Percentiles rank a stretch among this genome's conserved stretches.
phyloP scores from a whole-genome alignment of 2,329 filamentous ascomycete species.

The Fusarium sp. region DNA sequence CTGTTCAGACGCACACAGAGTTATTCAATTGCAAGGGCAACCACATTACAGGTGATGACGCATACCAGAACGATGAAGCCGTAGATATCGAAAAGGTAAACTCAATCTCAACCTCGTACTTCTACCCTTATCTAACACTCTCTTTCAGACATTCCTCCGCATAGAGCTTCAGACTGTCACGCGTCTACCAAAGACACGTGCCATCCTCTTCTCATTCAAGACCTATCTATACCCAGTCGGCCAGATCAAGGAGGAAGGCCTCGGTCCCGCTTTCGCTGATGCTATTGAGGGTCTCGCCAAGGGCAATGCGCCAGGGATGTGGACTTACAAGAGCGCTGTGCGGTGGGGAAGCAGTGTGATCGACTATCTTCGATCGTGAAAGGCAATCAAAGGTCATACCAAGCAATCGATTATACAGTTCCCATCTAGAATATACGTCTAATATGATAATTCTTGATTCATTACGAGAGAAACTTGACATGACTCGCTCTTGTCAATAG shows the following conservation, averaged over 20 bases:
- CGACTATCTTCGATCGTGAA: constrained; percentile 26
- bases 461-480: too few relatives aligned
- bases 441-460: too few relatives aligned
- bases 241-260: constrained; percentile 31
- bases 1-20: constrained; percentile 39
- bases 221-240: constrained; percentile 38
- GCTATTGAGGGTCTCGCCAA: constrained; percentile 35
- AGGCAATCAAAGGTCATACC: not conserved
- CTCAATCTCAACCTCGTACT: fast-evolving
- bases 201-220: constrained; percentile 38
- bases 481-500: too few relatives aligned
- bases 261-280: constrained; percentile 32
- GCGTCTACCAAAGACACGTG: constrained; percentile 32
- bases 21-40: constrained; percentile 34
- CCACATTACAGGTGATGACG: constrained; percentile 34
- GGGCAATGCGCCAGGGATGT: constrained; percentile 40
- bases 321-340: constrained; percentile 38
- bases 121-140: not conserved
- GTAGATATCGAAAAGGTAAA: constrained; percentile 24
- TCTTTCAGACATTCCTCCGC: constrained; percentile 30
- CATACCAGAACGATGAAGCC: constrained; percentile 12
- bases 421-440: not conserved
- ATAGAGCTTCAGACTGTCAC: constrained; percentile 35
- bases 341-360: constrained; percentile 33
- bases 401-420: not conserved